Evolutionary conservation across 2,329 filamentous ascomycete species (phyloP), one percentile per base, ranked within the genome.

Genomic region (Xylogone sp.): DNA sequence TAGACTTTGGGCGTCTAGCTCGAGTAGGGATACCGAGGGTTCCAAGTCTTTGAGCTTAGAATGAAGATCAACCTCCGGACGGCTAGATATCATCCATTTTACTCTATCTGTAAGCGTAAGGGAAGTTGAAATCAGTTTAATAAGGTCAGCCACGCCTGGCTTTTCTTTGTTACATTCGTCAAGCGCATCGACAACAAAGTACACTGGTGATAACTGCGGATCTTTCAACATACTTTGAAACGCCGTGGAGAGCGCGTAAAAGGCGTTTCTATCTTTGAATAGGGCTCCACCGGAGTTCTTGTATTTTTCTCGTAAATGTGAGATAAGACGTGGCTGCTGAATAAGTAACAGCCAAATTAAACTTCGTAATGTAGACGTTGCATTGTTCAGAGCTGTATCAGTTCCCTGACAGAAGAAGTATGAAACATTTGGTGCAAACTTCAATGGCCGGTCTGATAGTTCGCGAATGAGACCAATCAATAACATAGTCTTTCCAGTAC

Each of bases 401-500:
- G 12, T 43, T 6, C 18, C n/a, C 49, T 51, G 22, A 19, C 31
- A 51, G 44, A 51, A 51, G 42, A 51, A 44, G 48, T 39, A 39
- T 39, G 13, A 39, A 5, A 39, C 12, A 13, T 22, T 39, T 3
- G 27, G 42, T 13, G 48, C 7, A 9, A 45, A 34, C 16, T 21
- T 21, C 5, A 20, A 10, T 20, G 21, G 18, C 16, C 34, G 16
- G n/a, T 45, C 16, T 6, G 42, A 29, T 18, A 50, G 42, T 24
- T 53, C 45, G 21, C 31, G 42, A 29, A 53, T 50, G 27, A 56
- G 49, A 18, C 49, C 44, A 21, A 51, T 53, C 0, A 68, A 43
- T 1, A 69, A 53, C 63, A 69, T 69, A 0, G 64, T 71, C 43
- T 69, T 71, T 0, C 67, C 67, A 49, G 65, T 71, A 3, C 67